phyloP scores from a whole-genome alignment of 176 grass and related monocot species.

The Juncus effusus region DNA sequence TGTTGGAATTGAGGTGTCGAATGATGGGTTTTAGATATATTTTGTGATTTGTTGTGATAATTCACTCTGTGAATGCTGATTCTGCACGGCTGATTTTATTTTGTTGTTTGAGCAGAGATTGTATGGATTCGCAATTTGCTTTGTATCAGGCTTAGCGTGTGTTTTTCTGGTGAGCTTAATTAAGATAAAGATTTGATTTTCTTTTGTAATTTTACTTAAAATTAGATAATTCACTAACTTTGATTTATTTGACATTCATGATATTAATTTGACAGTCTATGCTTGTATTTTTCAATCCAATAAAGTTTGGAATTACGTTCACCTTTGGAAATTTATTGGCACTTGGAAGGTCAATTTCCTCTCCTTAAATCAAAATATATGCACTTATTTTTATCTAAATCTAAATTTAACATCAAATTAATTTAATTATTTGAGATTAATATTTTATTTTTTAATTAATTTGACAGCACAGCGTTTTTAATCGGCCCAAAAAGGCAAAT shows the following conservation, averaged over 20 bases:
- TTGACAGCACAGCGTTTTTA: slow-evolving; percentile 98
- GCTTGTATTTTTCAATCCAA: slow-evolving; percentile 96
- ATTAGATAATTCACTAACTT: neutral
- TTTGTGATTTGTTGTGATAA: neutral
- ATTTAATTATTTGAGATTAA: slow-evolving; percentile 37
- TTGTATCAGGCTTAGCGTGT: slow-evolving; percentile 72
- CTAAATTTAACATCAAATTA: neutral
- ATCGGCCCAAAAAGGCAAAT: slow-evolving; percentile 93
- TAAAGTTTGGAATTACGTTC: slow-evolving; percentile 96
- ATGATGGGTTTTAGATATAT: too few relatives aligned
- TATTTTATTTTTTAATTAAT: slow-evolving; percentile 33
- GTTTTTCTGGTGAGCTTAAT: slow-evolving; percentile 71
- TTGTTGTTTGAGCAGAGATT: slow-evolving; percentile 52
- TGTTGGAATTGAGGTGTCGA: too few relatives aligned
- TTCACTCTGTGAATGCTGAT: neutral
- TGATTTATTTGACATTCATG: neutral
- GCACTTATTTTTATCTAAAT: neutral
- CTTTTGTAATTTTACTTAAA: neutral
- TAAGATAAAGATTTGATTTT: neutral
- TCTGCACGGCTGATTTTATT: slow-evolving; percentile 4
- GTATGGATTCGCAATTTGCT: slow-evolving; percentile 89
- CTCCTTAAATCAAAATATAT: neutral
- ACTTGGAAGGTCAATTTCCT: slow-evolving; percentile 72
- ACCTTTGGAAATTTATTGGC: slow-evolving; percentile 98
- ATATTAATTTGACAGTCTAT: slow-evolving; percentile 59